A percentile compares a stretch with the other conserved stretches of the same genome.
phyloP scores from a whole-genome alignment of 2,329 filamentous ascomycete genomes.

The Curvularia eragrostidis region DNA sequence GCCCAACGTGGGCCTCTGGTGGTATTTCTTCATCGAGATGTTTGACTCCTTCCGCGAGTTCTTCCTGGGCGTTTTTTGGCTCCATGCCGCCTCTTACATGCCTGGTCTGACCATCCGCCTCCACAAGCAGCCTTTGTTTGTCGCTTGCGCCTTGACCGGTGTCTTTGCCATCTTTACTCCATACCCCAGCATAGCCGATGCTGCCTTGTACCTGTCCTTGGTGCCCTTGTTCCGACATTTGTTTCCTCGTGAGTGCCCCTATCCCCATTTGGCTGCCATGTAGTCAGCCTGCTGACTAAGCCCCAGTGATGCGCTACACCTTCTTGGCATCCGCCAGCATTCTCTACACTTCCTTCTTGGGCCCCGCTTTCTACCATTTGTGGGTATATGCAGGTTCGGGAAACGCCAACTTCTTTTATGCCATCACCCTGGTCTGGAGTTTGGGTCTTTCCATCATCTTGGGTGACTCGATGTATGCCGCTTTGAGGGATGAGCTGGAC shows the following conservation, averaged over 20 bases:
- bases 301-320: constrained; percentile 83
- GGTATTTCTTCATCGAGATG: constrained; percentile 99
- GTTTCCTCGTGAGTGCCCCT: constrained; percentile 72
- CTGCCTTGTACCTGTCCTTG: constrained; percentile 82
- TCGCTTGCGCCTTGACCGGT: constrained; percentile 82
- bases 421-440: constrained; percentile 98
- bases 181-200: constrained; percentile 91
- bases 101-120: constrained; percentile 84
- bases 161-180: constrained; percentile 96
- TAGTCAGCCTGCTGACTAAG: constrained; percentile 11
- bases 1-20: constrained; percentile 96
- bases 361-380: constrained; percentile 93
- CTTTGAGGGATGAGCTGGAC: constrained; percentile 92
- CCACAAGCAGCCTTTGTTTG: constrained; percentile 83
- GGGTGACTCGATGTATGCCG: constrained; percentile 86
- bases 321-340: constrained; percentile 85
- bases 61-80: constrained; percentile 97
- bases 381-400: constrained; percentile 99
- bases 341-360: constrained; percentile 85
- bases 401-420: constrained; percentile 99
- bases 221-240: constrained; percentile 89
- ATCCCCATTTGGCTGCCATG: neutral
- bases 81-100: constrained; percentile 90
- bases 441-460: constrained; percentile 85
- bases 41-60: constrained; percentile 98